Percentiles rank a stretch among this genome's conserved stretches.
These are phyloP conservation scores for Boletellus sp. DNA, from an alignment of 768 basidiomycete species.

Conservation along the genomic window DNA sequence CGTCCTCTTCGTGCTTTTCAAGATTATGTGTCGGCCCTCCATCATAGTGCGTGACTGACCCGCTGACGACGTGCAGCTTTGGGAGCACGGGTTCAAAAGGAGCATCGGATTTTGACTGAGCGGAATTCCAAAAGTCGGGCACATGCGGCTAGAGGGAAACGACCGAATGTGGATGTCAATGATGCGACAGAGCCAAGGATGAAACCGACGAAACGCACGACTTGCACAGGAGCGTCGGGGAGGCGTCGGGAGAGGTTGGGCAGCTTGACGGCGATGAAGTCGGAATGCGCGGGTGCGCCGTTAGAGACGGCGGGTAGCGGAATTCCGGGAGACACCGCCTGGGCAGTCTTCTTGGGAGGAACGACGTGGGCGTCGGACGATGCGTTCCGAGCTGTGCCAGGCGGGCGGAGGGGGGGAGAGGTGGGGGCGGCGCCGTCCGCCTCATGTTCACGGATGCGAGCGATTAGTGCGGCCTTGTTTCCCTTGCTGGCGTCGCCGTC, in stretches of 20 bases:
- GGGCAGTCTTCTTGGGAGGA: conserved; percentile 19
- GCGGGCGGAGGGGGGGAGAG: conserved; percentile 14
- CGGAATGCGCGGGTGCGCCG: conserved; percentile 18
- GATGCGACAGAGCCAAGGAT: conserved; percentile 4
- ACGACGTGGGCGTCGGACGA: no score
- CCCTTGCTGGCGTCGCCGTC: conserved; percentile 42
- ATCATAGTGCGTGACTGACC: conserved; percentile 42
- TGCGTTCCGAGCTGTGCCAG: no score
- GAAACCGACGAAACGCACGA: conserved; percentile 43
- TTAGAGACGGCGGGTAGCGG: conserved; percentile 34
- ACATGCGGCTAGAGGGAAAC: conserved; percentile 46
- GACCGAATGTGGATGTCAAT: conserved; percentile 6
- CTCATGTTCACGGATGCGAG: conserved; percentile 53
- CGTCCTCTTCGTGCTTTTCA: conserved; percentile 21
- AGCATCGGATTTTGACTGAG: conserved; percentile 32
- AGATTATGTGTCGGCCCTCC: conserved; percentile 47
- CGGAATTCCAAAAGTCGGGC: conserved; percentile 57
- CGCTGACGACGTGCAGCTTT: conserved; percentile 50
- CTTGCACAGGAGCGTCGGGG: conserved; percentile 46
- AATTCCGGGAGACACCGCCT: conserved; percentile 40
- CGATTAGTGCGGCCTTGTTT: conserved; percentile 53
- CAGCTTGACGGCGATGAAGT: conserved; percentile 48
- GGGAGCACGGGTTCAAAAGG: conserved; percentile 32
- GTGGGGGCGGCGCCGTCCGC: conserved; percentile 24
- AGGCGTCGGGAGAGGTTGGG: conserved; percentile 51